A percentile compares a stretch with the other conserved stretches of the same genome.
Evolutionary conservation across 1,284 basidiomycete species (phyloP).

Genomic region (Vanrija sp.): DNA sequence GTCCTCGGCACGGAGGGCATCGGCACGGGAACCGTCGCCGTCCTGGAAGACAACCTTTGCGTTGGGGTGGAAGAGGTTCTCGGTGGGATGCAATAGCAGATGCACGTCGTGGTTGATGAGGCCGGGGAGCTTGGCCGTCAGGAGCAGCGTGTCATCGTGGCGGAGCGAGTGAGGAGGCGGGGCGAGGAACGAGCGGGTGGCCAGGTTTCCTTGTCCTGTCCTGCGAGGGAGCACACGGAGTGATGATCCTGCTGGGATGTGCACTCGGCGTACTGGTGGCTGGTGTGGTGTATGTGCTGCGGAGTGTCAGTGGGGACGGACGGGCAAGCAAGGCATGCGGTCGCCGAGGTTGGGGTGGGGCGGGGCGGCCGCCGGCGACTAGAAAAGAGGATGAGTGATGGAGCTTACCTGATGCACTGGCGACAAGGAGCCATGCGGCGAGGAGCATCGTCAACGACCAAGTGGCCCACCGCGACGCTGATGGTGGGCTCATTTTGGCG

Average conservation of each 20-base stretch:
- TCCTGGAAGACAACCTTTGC: constrained; percentile 55
- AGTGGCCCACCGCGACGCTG: too few species aligned
- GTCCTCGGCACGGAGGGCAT: constrained; percentile 29
- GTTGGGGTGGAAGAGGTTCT: constrained; percentile 69
- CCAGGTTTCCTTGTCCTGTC: neutral
- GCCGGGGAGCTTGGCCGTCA: constrained; percentile 30
- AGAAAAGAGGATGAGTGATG: too few species aligned
- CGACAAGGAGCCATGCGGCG: too few species aligned
- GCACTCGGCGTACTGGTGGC: constrained; percentile 36
- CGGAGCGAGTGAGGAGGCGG: constrained; percentile 29
- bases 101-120: constrained; percentile 27
- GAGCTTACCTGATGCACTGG: too few species aligned
- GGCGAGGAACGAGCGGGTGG: constrained; percentile 12
- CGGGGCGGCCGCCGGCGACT: too few species aligned
- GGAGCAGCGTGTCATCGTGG: constrained; percentile 39
- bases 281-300: constrained; percentile 39
- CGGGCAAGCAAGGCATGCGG: too few species aligned
- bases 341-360: neutral
- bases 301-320: neutral
- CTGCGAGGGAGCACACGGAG: constrained; percentile 58
- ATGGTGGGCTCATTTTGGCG: too few species aligned
- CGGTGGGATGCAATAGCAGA: constrained; percentile 65
- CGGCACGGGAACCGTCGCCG: neutral
- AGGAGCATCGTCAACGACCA: too few species aligned
- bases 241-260: constrained; percentile 26